Evolutionary conservation across 2,329 filamentous ascomycete genomes (phyloP).

Genomic region (Curvularia hawaiiensis): DNA sequence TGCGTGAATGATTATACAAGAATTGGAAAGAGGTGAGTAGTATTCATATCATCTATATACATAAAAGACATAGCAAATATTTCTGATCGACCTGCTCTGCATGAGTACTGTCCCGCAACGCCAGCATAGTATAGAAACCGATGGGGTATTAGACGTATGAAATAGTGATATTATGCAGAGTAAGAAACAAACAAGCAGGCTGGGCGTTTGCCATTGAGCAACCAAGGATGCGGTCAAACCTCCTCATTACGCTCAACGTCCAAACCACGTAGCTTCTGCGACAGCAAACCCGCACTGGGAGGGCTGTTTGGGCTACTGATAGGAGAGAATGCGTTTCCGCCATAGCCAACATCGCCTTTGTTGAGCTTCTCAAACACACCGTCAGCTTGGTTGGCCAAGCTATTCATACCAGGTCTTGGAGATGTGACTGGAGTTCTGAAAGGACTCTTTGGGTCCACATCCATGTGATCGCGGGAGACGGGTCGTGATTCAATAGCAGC

Average conservation of each 20-base stretch:
- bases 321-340: conserved; percentile 42
- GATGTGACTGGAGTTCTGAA: conserved; percentile 32
- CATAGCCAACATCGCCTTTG: conserved; percentile 63
- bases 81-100: neutral
- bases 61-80: neutral
- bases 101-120: neutral
- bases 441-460: conserved; percentile 33
- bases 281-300: conserved; percentile 72
- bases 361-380: conserved; percentile 68
- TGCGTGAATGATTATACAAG: neutral
- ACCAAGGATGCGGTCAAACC: neutral
- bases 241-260: conserved; percentile 52
- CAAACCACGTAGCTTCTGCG: conserved; percentile 68
- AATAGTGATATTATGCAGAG: neutral
- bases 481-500: conserved; percentile 38
- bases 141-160: conserved; percentile 8
- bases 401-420: conserved; percentile 23
- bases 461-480: conserved; percentile 41
- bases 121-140: neutral
- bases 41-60: neutral
- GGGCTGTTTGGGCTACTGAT: conserved; percentile 55
- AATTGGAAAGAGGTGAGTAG: neutral
- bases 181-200: neutral
- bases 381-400: conserved; percentile 2
- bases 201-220: neutral